These are phyloP conservation scores for Buddleja alternifolia DNA, from an alignment of 257 asterid species.

Conservation along the genomic window DNA sequence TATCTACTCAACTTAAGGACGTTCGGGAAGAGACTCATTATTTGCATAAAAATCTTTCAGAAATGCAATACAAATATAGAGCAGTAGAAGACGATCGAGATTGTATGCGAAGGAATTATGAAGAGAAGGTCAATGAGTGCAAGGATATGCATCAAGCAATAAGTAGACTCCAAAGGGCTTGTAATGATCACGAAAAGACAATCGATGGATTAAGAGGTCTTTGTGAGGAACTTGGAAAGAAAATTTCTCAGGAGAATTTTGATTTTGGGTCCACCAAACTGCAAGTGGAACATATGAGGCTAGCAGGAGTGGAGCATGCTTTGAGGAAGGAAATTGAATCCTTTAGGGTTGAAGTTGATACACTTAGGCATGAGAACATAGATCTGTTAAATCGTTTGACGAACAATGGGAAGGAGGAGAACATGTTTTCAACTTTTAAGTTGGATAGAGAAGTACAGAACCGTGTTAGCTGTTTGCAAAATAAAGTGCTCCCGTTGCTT, in stretches of 20 bases:
- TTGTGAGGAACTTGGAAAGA: slow-evolving; percentile 77
- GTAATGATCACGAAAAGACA: slow-evolving; percentile 92
- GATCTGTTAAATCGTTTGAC: slow-evolving; percentile 79
- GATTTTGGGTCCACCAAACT: slow-evolving; percentile 65
- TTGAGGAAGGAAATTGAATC: slow-evolving; percentile 94
- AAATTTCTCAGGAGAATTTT: slow-evolving; percentile 43
- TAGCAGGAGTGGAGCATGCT: slow-evolving; percentile 83
- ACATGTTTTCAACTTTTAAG: slow-evolving; percentile 65
- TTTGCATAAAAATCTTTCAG: slow-evolving; percentile 58
- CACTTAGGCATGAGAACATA: slow-evolving; percentile 88
- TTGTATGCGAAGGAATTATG: slow-evolving; percentile 64
- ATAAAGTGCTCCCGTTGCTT: slow-evolving; percentile 75
- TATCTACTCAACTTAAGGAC: slow-evolving; percentile 56
- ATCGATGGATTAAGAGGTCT: slow-evolving; percentile 78
- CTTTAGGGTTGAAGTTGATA: slow-evolving; percentile 63
- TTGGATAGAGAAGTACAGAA: slow-evolving; percentile 77
- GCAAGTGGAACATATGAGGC: slow-evolving; percentile 78
- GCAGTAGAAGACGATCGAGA: slow-evolving; percentile 75
- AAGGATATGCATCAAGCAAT: slow-evolving; percentile 83
- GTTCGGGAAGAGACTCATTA: slow-evolving; percentile 55
- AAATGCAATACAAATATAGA: slow-evolving; percentile 61
- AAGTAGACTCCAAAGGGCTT: slow-evolving; percentile 77
- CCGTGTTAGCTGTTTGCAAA: slow-evolving; percentile 74
- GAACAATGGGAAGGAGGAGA: slow-evolving; percentile 58
- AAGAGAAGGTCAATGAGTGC: slow-evolving; percentile 79